Conservation (phyloP, 441 rosid species). For the Croton setiger region DNA sequence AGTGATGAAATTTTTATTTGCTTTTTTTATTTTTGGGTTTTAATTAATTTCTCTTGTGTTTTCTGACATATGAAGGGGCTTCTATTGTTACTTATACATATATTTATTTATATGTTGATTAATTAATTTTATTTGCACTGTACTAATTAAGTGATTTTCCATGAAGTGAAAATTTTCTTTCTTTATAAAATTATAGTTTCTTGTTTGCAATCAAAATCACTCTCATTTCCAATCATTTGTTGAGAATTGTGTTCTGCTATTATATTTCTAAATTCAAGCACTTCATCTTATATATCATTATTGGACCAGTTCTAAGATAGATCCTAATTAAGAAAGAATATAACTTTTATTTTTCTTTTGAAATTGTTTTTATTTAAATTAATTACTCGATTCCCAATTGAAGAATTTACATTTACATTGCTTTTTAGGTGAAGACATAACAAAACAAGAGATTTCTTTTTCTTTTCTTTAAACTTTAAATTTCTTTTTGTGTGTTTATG, state of each 20-base stretch:
- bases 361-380: too few species aligned
- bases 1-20: slow-evolving; percentile 19
- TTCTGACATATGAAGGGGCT: slow-evolving; percentile 4
- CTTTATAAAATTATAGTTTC: background rate
- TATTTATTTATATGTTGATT: background rate
- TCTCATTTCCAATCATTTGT: background rate
- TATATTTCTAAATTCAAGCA: background rate
- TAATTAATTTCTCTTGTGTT: slow-evolving; percentile 13
- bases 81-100: slow-evolving; percentile 11
- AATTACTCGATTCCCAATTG: too few species aligned
- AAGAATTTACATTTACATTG: too few species aligned
- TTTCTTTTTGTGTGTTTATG: too few species aligned
- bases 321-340: background rate
- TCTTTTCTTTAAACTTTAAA: background rate
- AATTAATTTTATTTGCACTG: slow-evolving; percentile 18
- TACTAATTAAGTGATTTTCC: slow-evolving; percentile 16
- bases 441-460: background rate
- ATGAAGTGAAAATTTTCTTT: background rate
- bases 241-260: slow-evolving; percentile 3
- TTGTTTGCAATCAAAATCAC: background rate
- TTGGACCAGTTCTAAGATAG: too few species aligned
- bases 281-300: background rate
- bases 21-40: slow-evolving; percentile 15
- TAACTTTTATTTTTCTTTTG: background rate
- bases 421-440: too few species aligned